These are phyloP conservation scores for Simmondsia chinensis DNA, from an alignment of 148 eudicot species.

Conservation along the genomic window DNA sequence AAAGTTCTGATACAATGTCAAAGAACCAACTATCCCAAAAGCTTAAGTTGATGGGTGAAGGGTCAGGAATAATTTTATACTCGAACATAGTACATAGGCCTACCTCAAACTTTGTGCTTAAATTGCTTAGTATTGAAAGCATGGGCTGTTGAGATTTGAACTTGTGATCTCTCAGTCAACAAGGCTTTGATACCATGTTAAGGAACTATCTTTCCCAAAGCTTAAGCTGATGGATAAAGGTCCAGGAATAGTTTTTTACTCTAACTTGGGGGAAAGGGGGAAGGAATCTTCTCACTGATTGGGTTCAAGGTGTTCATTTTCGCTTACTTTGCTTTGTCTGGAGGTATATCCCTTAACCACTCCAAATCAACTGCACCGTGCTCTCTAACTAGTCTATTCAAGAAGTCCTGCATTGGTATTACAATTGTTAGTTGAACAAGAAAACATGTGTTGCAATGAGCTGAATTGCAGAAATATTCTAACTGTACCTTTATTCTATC, in stretches of 20 bases:
- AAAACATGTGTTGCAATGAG: neutral
- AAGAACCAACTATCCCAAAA: too few species aligned
- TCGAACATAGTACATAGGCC: neutral
- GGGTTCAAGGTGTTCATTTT: neutral
- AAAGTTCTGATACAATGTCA: too few species aligned
- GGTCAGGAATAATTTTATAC: neutral
- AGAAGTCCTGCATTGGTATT: conserved; percentile 38
- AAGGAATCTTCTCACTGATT: neutral
- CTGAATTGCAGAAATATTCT: neutral
- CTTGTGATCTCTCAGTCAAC: too few species aligned
- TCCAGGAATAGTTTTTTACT: too few species aligned
- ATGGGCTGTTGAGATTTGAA: too few species aligned
- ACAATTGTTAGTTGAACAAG: conserved; percentile 3
- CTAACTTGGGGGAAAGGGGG: too few species aligned
- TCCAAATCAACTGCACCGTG: conserved; percentile 74
- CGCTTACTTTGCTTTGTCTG: conserved; percentile 57
- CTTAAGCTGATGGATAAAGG: too few species aligned
- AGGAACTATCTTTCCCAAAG: too few species aligned
- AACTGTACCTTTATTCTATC: conserved; percentile 42
- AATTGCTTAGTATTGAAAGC: neutral
- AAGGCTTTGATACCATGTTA: too few species aligned
- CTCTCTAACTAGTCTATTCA: conserved; percentile 42
- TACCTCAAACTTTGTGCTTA: neutral
- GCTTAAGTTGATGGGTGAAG: too few species aligned
- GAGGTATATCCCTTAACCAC: conserved; percentile 67